Evolutionary conservation across 2,329 filamentous ascomycete species (phyloP), one percentile per base, ranked within the genome.

Genomic region (Fusarium sambucinum): DNA sequence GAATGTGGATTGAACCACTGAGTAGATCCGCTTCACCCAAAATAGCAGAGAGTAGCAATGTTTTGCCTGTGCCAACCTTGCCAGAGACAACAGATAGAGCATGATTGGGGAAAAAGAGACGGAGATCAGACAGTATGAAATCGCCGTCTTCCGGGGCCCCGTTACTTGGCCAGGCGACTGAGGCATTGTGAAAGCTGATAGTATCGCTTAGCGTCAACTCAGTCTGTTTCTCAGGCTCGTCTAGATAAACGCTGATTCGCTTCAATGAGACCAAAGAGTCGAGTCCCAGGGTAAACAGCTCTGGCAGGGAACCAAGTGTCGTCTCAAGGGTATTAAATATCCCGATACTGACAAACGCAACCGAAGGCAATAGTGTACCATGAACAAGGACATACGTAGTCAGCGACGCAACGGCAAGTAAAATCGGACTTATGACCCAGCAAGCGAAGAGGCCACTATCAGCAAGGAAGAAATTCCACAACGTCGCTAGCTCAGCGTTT

Each of bases 281-380:
- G n/a, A 94, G 80, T 1, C 86, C 81, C 59, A 90, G 85, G 0
- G 91, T 90, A 0, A 90, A 88, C 27, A 93, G 80, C 73, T 94
- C 91, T 0, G 92, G 92, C 19, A 95, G 80, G 38, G 91, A 82
- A 1, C 88, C 88, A 4, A 94, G 78, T 0, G 90, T 89, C 12
- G 89, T 83, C 74, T 95, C 92, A 14, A 96, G 83, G 17, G 86
- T 85, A 60, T 86, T 87, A 77, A 95, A 92, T 46, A 94, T 84
- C 7, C 89, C 87, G 29, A 94, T 88, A 25, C 90, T 89, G n/a
- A 92, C 92, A 68, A 96, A 95, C 1, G 92, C 92, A 16, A 94
- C 85, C 0, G 91, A 93, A 0, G 92, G 89, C 0, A 85, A 82
- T 5, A 95, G 80, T 0, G 81, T 80, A 5, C 88, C 89, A 68